These are phyloP conservation scores for Karstenula rhodostoma DNA, from an alignment of 2,329 filamentous ascomycete species.

Conservation along the genomic window DNA sequence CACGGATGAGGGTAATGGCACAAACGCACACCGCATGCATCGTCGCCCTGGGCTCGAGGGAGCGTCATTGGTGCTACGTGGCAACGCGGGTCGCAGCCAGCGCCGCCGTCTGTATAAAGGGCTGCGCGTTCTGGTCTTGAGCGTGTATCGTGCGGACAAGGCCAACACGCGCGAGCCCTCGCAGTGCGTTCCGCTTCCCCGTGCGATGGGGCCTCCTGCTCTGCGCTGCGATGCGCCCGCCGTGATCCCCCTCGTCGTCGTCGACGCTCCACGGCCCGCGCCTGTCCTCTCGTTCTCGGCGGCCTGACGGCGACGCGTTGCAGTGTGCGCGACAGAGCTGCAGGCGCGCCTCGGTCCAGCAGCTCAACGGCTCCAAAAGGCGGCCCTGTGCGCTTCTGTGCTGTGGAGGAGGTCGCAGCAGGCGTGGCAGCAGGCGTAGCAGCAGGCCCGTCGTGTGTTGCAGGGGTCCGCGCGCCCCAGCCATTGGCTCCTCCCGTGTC, in stretches of 20 bases:
- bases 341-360: conserved; percentile 16
- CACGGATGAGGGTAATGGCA: conserved; percentile 10
- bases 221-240: not conserved
- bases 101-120: not conserved
- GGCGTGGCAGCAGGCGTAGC: no score
- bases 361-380: conserved; percentile 3
- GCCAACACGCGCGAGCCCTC: conserved; percentile 10
- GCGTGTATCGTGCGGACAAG: conserved; percentile 1
- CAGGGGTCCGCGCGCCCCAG: conserved; percentile 7
- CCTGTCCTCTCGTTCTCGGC: conserved; percentile 10
- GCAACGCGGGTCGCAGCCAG: conserved; percentile 8
- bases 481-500: conserved; percentile 11
- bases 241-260: not conserved
- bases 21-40: not conserved
- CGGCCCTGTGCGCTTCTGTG: conserved; percentile 8
- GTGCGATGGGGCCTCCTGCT: not conserved
- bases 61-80: conserved; percentile 15
- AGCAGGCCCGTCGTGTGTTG: conserved; percentile 12
- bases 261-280: not conserved
- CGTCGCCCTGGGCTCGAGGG: not conserved
- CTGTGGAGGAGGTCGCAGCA: not conserved
- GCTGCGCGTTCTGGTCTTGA: not conserved
- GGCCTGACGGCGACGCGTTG: conserved; percentile 14
- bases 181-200: conserved; percentile 12
- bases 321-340: conserved; percentile 13